A percentile compares a stretch with the other conserved stretches of the same genome.
Conservation (phyloP, 2,329 filamentous ascomycete genomes). For the Ceratocystis huliohia region DNA sequence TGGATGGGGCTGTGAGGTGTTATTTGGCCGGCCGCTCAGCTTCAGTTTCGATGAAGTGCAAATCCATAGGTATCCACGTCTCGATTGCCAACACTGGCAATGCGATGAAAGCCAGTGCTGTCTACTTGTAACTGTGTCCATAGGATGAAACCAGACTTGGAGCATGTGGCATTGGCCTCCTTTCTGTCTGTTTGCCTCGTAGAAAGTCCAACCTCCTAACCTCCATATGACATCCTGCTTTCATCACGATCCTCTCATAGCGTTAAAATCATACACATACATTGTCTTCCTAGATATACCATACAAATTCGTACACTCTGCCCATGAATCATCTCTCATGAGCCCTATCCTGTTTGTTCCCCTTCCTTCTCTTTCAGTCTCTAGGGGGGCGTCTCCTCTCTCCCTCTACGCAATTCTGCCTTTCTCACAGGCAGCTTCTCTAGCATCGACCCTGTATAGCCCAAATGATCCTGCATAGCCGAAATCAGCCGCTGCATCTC, state of each 20-base stretch:
- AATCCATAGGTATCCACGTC: too few relatives aligned
- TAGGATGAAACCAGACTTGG: too few relatives aligned
- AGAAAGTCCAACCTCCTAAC: too few relatives aligned
- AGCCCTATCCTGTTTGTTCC: not conserved
- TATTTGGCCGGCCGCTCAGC: too few relatives aligned
- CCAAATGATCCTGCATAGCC: conserved; percentile 19
- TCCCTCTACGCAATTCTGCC: conserved; percentile 17
- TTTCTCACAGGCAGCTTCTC: conserved; percentile 18
- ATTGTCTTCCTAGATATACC: not conserved
- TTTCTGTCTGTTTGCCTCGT: too few relatives aligned
- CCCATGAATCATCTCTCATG: not conserved
- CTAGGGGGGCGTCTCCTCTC: conserved; percentile 16
- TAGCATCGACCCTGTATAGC: conserved; percentile 19
- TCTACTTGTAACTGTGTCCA: too few relatives aligned
- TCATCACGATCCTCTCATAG: not conserved
- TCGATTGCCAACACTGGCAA: too few relatives aligned
- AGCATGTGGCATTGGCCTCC: too few relatives aligned
- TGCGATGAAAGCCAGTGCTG: too few relatives aligned
- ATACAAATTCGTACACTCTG: not conserved
- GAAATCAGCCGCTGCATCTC: conserved; percentile 20
- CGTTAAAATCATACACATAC: not conserved
- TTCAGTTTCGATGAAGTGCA: too few relatives aligned
- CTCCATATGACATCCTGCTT: too few relatives aligned
- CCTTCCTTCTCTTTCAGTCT: not conserved
- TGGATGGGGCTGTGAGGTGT: too few relatives aligned